These are phyloP conservation scores for Ustilago cynodontis DNA, from an alignment of 1,284 basidiomycete species.

Conservation along the genomic window DNA sequence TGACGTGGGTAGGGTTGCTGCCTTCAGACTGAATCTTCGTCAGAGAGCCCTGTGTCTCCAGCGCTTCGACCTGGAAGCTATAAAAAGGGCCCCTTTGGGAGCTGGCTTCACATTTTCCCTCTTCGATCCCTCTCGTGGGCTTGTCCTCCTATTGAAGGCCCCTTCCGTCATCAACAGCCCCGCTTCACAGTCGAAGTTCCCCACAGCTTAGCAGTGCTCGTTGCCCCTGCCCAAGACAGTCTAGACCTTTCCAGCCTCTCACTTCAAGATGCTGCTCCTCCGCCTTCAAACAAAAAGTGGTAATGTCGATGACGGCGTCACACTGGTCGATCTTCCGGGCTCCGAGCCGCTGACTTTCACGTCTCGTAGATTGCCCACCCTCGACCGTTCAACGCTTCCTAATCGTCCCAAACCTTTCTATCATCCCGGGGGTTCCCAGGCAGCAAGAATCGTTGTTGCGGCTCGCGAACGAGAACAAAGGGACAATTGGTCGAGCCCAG, in stretches of 20 bases:
- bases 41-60: too few relatives aligned
- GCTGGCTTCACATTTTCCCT: too few relatives aligned
- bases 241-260: neutral
- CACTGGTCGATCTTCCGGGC: neutral
- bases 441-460: neutral
- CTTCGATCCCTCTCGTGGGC: too few relatives aligned
- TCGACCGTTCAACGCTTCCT: neutral
- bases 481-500: neutral
- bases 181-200: too few relatives aligned
- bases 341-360: slow-evolving; percentile 15
- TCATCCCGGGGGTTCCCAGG: neutral
- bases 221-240: too few relatives aligned
- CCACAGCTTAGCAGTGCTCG: too few relatives aligned
- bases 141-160: too few relatives aligned
- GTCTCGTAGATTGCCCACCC: neutral
- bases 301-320: slow-evolving; percentile 18
- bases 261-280: neutral
- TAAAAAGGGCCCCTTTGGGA: too few relatives aligned
- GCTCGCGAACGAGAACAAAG: slow-evolving; percentile 2
- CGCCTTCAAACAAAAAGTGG: slow-evolving; percentile 18
- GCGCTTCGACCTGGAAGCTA: too few relatives aligned
- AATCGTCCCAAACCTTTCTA: slow-evolving; percentile 12
- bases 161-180: too few relatives aligned
- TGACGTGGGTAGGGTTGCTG: neutral
- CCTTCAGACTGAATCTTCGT: too few relatives aligned